Evolutionary conservation across 495 filamentous ascomycete species (phyloP).

Genomic region (Xylaria curta): DNA sequence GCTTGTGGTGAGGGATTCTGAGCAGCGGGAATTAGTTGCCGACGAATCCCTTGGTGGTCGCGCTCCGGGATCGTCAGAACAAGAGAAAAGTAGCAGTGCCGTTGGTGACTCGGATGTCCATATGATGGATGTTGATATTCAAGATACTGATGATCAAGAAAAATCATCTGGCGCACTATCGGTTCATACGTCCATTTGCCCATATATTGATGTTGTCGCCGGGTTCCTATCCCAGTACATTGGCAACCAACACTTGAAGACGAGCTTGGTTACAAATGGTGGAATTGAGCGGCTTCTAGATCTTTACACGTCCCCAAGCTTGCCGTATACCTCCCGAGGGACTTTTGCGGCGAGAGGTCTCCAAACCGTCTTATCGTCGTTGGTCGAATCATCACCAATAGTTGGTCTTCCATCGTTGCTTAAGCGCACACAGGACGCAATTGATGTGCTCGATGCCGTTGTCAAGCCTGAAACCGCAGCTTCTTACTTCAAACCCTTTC

Average conservation of each 20-base stretch:
- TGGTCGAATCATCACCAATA: constrained; percentile 84
- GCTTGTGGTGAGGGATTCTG: constrained; percentile 66
- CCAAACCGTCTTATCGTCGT: constrained; percentile 73
- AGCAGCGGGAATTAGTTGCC: constrained; percentile 60
- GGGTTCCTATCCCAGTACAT: constrained; percentile 82
- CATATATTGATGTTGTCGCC: constrained; percentile 76
- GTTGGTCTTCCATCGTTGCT: constrained; percentile 81
- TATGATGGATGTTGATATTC: constrained; percentile 58
- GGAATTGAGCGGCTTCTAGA: constrained; percentile 87
- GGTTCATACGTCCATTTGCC: constrained; percentile 46
- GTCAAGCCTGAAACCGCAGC: constrained; percentile 46
- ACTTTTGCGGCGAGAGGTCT: constrained; percentile 69
- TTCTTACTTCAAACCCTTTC: constrained; percentile 68
- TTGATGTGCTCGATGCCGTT: constrained; percentile 72
- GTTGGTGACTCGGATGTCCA: constrained; percentile 58
- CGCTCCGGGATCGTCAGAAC: constrained; percentile 31
- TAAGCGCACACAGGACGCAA: constrained; percentile 69
- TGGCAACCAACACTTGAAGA: constrained; percentile 74
- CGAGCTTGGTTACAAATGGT: constrained; percentile 75
- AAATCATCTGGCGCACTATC: constrained; percentile 16
- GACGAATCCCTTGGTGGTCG: constrained; percentile 41
- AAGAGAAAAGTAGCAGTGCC: constrained; percentile 44
- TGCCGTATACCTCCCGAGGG: constrained; percentile 76
- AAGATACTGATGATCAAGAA: constrained; percentile 33
- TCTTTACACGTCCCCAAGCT: constrained; percentile 76